Conservation (phyloP, 2,329 filamentous ascomycete genomes). For the Shiraia sp. region DNA sequence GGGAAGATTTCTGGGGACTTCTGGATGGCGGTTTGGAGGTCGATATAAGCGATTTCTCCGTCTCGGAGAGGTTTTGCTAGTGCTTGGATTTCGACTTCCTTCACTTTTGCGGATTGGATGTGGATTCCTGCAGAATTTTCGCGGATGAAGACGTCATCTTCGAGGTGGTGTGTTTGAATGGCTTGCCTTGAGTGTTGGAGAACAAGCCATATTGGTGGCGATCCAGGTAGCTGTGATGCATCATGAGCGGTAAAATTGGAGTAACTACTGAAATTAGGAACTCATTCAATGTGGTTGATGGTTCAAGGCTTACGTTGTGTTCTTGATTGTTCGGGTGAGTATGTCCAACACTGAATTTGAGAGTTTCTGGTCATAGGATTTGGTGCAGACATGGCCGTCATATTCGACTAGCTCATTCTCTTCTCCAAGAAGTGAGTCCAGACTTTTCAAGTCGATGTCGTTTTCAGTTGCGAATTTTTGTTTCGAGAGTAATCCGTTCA, state of each 20-base stretch:
- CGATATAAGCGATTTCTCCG: conserved; percentile 24
- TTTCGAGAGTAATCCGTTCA: conserved; percentile 18
- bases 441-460: conserved; percentile 25
- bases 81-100: conserved; percentile 20
- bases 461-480: conserved; percentile 20
- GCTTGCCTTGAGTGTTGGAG: conserved; percentile 12
- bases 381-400: conserved; percentile 22
- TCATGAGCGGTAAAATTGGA: conserved; percentile 8
- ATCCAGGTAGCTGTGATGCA: conserved; percentile 15
- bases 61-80: conserved; percentile 18
- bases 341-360: conserved; percentile 7
- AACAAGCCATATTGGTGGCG: conserved; percentile 31
- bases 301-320: conserved; percentile 17
- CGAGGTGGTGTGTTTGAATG: conserved; percentile 8
- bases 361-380: conserved; percentile 15
- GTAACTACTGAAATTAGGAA: not conserved
- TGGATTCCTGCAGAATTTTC: conserved; percentile 13
- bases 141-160: conserved; percentile 18
- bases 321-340: conserved; percentile 13
- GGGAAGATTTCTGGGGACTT: conserved; percentile 21
- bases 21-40: conserved; percentile 20
- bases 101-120: conserved; percentile 27
- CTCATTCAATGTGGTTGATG: not conserved
- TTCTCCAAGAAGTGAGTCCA: conserved; percentile 22
- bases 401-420: conserved; percentile 14